Evolutionary conservation across 345 rosid genomes (phyloP), one percentile per base, ranked within the genome.

Genomic region (Rhizophora apiculata): DNA sequence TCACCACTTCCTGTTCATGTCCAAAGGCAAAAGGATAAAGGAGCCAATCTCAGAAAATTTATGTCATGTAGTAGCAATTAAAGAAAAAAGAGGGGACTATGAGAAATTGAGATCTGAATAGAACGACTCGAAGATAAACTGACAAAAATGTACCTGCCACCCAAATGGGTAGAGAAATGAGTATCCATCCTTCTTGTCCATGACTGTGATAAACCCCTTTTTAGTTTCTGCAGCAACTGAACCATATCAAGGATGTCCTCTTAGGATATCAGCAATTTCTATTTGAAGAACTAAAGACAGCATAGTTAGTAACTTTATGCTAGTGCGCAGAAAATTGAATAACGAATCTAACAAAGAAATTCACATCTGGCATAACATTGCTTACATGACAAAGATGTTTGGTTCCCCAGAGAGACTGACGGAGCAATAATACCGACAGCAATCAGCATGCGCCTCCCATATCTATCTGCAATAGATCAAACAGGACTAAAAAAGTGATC

Each of bases 161-260:
- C 98, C 96, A 58, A 91, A 91, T 36, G 97, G 98, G 80, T 85
- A 94, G 64, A 83, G 53, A 81, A 94, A 94, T 29, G 93, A 72
- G 74, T 94, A 89, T 3, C 96, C 93, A n/a, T 94, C 95, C 65
- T 85, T 89, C 78, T 83, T 78, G 87, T 89, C 97, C 9, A 81
- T 69, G 70, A 87, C 93, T 26, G 81, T 24, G n/a, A 85, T 75
- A 76, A 85, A 91, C 54, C 93, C 96, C 74, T 86, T 87, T 69
- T 91, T 88, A 74, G 57, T 78, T 86, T 94, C 97, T 91, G 96
- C 97, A 91, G 97, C 96, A 91, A 89, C 98, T 91, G 96, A 89
- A 82, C 84, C 92, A 91, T 79, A 89, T 91, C 94, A 91, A 92
- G 83, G 80, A 82, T 70, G 83, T 82, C 86, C 76, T 84, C 88